phyloP scores from a whole-genome alignment of 2,329 filamentous ascomycete genomes.

The Rhynchosporium agropyri region DNA sequence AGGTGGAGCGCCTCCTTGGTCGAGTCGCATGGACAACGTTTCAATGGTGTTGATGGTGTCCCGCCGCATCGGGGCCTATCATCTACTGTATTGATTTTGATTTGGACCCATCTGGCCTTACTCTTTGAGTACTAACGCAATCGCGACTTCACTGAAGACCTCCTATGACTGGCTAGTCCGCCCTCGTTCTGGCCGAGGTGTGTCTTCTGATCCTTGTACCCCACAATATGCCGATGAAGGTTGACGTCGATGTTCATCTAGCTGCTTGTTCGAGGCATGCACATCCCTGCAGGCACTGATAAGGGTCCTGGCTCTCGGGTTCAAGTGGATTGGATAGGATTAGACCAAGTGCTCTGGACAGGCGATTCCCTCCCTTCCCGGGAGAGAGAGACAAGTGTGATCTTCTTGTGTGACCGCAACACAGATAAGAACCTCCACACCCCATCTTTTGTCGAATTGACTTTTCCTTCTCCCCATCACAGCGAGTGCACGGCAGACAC shows the following conservation, averaged over 20 bases:
- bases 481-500: slow-evolving; percentile 10
- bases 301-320: background rate
- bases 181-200: background rate
- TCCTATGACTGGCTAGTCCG: background rate
- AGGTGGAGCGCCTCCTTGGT: background rate
- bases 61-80: background rate
- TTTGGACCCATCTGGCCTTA: background rate
- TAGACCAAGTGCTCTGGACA: background rate
- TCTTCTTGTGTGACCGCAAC: background rate
- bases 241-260: background rate
- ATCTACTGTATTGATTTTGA: background rate
- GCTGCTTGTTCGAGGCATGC: background rate
- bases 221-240: background rate
- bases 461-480: background rate
- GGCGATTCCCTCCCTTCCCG: background rate
- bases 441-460: background rate
- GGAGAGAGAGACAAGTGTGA: background rate
- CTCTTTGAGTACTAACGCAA: background rate
- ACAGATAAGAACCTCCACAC: slow-evolving; percentile 1
- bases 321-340: background rate
- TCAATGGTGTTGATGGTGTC: background rate
- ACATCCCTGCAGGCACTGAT: background rate
- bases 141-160: background rate
- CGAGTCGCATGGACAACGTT: background rate
- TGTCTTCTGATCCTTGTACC: background rate